These are phyloP conservation scores for Megacollybia marginata DNA, from an alignment of 768 basidiomycete species.

Conservation along the genomic window DNA sequence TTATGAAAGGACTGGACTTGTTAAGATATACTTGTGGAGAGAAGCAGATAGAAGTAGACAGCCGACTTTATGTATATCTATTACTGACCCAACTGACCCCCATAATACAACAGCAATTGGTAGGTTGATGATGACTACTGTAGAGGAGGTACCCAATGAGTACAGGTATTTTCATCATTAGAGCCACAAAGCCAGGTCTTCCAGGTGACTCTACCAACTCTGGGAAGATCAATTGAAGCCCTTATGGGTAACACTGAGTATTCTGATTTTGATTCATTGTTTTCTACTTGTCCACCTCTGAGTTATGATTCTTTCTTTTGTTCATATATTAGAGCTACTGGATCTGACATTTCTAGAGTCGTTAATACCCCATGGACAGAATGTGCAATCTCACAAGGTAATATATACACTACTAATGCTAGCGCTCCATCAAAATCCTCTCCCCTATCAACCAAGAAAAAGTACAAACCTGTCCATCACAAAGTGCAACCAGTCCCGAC, in stretches of 20 bases:
- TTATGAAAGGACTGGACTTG: neutral
- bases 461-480: slow-evolving; percentile 21
- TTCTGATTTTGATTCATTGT: neutral
- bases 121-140: neutral
- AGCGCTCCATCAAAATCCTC: neutral
- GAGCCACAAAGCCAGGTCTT: too few species aligned
- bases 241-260: too few species aligned
- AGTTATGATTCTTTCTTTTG: neutral
- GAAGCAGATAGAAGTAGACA: neutral
- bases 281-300: neutral
- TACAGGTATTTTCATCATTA: neutral
- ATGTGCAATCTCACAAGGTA: slow-evolving; percentile 7
- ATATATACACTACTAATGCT: neutral
- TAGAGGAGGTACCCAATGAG: neutral
- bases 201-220: neutral
- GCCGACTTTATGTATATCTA: too few species aligned
- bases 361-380: too few species aligned
- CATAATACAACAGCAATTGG: neutral
- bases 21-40: neutral
- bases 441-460: neutral
- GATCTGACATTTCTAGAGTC: neutral
- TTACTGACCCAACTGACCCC: neutral
- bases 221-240: neutral
- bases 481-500: slow-evolving; percentile 20
- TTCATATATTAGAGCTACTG: neutral